Evolutionary conservation across 2,329 filamentous ascomycete species (phyloP), one percentile per base, ranked within the genome.

Genomic region (Aureobasidium melanogenum): DNA sequence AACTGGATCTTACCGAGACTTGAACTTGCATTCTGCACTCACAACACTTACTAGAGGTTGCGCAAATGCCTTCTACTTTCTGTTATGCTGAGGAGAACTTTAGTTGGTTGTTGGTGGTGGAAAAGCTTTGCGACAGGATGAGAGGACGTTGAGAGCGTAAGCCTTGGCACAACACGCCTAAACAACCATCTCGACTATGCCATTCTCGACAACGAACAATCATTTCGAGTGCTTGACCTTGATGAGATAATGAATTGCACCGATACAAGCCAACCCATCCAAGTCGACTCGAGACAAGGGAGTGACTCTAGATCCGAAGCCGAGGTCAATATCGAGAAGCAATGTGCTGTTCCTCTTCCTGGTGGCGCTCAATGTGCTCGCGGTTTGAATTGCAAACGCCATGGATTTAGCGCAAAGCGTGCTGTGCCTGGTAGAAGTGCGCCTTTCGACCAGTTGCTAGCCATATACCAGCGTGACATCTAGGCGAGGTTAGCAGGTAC

Each of bases 401-500:
- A 96, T 67, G 87, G 84, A 28, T 96, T 96, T 91, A 91, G 91
- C 15, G 89, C 91, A 9, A 96, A 96, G 73, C 82, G 91, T 65
- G 87, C 88, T 2, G 91, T 96, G 2, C 88, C 89, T 3, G 91
- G 91, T 1, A 82, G 91, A 63, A 94, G 89, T 26, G 77, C 95
- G 60, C 91, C 91, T 1, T 96, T 96, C 71, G 91, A 96, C 73
- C 93, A 95, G 85, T 78, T 96, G 36, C 80, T 96, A 43, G 67
- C 70, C 63, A 77, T 79, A 59, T 80, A 79, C 63, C 78, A 80
- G 87, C 97, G 97, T 81, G 97, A 97, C 80, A 99, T 97, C 69
- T 93, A 97, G 74, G 94, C 93, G 22, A 96, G 96, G 71, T 89
- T 96, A 77, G 94, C 97, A 75, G 96, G 90, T 92, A 80, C 77